These are phyloP conservation scores for Coemansia erecta DNA, from an alignment of 192 early-diverging fungal genomes.

Conservation along the genomic window DNA sequence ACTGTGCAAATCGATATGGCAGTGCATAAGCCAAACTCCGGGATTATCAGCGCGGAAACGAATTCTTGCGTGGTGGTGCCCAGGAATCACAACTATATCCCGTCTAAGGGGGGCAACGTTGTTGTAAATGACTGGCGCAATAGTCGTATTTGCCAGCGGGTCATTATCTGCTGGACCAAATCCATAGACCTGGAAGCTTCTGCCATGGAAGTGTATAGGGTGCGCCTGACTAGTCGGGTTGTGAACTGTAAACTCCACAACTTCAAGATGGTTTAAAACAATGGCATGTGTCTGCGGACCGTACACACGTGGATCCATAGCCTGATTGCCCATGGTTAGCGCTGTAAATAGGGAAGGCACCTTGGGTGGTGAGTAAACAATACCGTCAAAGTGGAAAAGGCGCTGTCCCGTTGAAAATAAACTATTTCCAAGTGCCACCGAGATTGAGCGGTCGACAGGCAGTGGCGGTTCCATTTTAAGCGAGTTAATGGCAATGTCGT, in stretches of 20 bases:
- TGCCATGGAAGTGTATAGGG: constrained; percentile 76
- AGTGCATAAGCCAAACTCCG: constrained; percentile 79
- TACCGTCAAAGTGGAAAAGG: no score
- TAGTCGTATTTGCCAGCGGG: constrained; percentile 30
- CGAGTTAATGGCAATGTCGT: no score
- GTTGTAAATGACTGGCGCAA: neutral
- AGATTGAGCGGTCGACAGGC: no score
- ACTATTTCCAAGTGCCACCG: no score
- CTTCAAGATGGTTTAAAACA: constrained; percentile 61
- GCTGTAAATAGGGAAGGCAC: constrained; percentile 66
- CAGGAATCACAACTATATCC: constrained; percentile 67
- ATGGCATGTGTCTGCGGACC: constrained; percentile 59
- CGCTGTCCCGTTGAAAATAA: no score
- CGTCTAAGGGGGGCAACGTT: constrained; percentile 53
- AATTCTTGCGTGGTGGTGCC: constrained; percentile 58
- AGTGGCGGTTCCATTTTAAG: no score
- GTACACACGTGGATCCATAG: constrained; percentile 55
- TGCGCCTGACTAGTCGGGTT: constrained; percentile 68
- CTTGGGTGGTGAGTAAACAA: constrained; percentile 57
- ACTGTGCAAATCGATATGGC: constrained; percentile 61
- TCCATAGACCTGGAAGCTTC: constrained; percentile 73
- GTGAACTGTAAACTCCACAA: constrained; percentile 63
- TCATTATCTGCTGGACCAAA: constrained; percentile 46
- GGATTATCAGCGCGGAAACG: constrained; percentile 76
- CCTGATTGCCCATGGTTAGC: constrained; percentile 52